Evolutionary conservation across 108 stramenopile species (phyloP).

Genomic region (Mediolabrus comicus): DNA sequence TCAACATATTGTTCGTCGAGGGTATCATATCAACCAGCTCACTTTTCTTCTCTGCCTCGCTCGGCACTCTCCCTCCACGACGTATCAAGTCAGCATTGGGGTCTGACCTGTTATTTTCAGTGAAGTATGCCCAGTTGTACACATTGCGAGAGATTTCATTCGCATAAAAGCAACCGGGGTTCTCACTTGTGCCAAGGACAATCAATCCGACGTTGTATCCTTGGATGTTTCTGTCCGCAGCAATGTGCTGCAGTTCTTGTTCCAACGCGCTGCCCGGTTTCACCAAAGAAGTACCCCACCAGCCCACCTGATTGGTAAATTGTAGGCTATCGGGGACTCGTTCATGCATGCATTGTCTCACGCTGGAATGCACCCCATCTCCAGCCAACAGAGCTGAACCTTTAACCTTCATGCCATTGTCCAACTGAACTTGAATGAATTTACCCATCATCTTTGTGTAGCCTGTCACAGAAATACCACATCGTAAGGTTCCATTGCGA

Average conservation of each 20-base stretch:
- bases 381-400: conserved; percentile 27
- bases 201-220: conserved; percentile 1
- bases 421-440: conserved; percentile 1
- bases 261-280: conserved; percentile 17
- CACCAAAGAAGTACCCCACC: conserved; percentile 29
- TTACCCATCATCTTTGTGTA: neutral
- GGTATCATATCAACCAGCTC: conserved; percentile 1
- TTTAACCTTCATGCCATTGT: conserved; percentile 7
- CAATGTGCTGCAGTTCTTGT: neutral
- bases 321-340: conserved; percentile 5
- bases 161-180: neutral
- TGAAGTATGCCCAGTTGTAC: neutral
- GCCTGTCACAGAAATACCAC: neutral
- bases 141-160: conserved; percentile 3
- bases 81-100: conserved; percentile 21
- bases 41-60: conserved; percentile 20
- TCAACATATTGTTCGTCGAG: neutral
- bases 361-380: conserved; percentile 29
- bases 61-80: conserved; percentile 20
- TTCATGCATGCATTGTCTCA: conserved; percentile 14
- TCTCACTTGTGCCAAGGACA: neutral
- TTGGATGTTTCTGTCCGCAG: conserved; percentile 4
- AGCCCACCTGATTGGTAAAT: conserved; percentile 11
- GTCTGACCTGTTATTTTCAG: neutral
- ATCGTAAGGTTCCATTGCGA: neutral